phyloP scores from a whole-genome alignment of 2,329 filamentous ascomycete genomes.

The Pseudocercospora eumusae region DNA sequence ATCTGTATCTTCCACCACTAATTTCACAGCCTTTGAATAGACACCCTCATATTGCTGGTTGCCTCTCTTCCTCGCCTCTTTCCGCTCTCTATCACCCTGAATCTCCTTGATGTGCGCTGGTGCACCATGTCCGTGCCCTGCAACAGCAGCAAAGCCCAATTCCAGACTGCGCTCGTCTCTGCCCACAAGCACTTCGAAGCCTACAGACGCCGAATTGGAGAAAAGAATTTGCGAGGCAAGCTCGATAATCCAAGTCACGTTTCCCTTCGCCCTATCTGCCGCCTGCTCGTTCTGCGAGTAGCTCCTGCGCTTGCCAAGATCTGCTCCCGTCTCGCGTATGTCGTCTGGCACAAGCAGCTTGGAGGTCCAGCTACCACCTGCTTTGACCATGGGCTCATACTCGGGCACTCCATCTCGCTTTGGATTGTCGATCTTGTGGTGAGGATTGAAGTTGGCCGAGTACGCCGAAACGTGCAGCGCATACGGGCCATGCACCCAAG shows the following conservation, averaged over 20 bases:
- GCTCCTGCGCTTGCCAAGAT: slow-evolving; percentile 38
- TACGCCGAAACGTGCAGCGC: slow-evolving; percentile 85
- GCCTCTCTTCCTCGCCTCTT: slow-evolving; percentile 61
- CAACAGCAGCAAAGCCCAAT: slow-evolving; percentile 60
- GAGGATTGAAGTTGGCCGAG: slow-evolving; percentile 78
- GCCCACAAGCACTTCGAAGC: slow-evolving; percentile 82
- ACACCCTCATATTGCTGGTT: slow-evolving; percentile 72
- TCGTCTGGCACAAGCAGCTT: slow-evolving; percentile 77
- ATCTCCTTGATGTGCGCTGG: slow-evolving; percentile 77
- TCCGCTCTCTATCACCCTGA: slow-evolving; percentile 51
- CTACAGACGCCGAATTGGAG: slow-evolving; percentile 81
- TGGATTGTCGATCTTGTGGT: slow-evolving; percentile 70
- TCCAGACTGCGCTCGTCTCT: slow-evolving; percentile 82
- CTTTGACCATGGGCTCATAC: slow-evolving; percentile 95
- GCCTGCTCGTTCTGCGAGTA: slow-evolving; percentile 47
- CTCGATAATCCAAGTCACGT: slow-evolving; percentile 85
- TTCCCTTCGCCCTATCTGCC: slow-evolving; percentile 48
- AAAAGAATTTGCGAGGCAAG: slow-evolving; percentile 92
- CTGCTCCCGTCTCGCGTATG: slow-evolving; percentile 65
- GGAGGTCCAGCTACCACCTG: slow-evolving; percentile 82
- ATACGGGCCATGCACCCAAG: slow-evolving; percentile 95
- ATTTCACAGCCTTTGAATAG: slow-evolving; percentile 75
- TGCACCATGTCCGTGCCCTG: slow-evolving; percentile 53
- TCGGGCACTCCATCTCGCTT: slow-evolving; percentile 67
- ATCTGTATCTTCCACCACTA: slow-evolving; percentile 84